A percentile compares a stretch with the other conserved stretches of the same genome.
Evolutionary conservation across 495 filamentous ascomycete genomes (phyloP).

Genomic region (Daldinia caldariorum): DNA sequence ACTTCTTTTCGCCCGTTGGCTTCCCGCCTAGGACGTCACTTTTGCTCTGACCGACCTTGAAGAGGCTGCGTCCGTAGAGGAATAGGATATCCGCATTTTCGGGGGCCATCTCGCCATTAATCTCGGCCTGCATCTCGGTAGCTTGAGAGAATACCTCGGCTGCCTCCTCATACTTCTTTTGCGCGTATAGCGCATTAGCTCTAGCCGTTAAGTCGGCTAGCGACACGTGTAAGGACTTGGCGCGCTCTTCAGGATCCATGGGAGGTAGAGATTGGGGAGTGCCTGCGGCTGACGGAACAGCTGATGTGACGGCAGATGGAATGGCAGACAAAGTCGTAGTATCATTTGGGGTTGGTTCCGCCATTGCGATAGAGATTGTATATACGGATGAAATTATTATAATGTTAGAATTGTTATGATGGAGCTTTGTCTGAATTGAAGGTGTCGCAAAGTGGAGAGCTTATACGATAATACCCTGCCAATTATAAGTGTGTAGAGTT

Average conservation of each 20-base stretch:
- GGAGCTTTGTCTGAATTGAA: not conserved
- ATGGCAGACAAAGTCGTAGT: slow-evolving; percentile 40
- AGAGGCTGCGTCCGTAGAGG: slow-evolving; percentile 89
- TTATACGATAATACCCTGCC: not conserved
- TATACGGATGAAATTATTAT: slow-evolving; percentile 4
- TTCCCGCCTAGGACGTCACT: slow-evolving; percentile 92
- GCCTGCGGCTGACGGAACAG: slow-evolving; percentile 35
- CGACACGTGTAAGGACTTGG: slow-evolving; percentile 61
- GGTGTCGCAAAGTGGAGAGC: not conserved
- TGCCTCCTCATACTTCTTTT: slow-evolving; percentile 85
- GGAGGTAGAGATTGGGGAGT: slow-evolving; percentile 46
- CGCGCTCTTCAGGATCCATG: slow-evolving; percentile 55
- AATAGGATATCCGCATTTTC: slow-evolving; percentile 94
- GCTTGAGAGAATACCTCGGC: slow-evolving; percentile 89
- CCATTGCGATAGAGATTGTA: slow-evolving; percentile 35
- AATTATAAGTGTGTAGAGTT: not conserved
- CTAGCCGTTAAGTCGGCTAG: slow-evolving; percentile 67
- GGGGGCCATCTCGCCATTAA: slow-evolving; percentile 90
- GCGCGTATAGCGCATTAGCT: slow-evolving; percentile 71
- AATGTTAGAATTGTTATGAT: slow-evolving; percentile 13
- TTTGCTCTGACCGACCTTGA: slow-evolving; percentile 91
- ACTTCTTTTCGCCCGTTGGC: slow-evolving; percentile 68
- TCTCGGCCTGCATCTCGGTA: slow-evolving; percentile 85
- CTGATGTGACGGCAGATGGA: slow-evolving; percentile 43
- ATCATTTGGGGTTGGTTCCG: slow-evolving; percentile 44